These are phyloP conservation scores for Candida coleopterorum DNA, from an alignment of 805 yeast species.

Conservation along the genomic window DNA sequence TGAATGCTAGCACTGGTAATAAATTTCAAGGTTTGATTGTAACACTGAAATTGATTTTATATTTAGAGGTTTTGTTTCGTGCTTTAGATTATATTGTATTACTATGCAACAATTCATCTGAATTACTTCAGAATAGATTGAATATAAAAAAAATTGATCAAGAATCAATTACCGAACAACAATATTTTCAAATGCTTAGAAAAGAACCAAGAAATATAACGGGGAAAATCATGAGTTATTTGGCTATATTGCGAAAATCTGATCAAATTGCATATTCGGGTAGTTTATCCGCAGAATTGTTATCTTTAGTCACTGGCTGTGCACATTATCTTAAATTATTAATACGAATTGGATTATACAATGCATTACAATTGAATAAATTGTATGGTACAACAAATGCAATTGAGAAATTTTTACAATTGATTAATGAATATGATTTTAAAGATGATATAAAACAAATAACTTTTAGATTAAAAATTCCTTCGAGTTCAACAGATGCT, in stretches of 20 bases:
- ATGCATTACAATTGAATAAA: conserved; percentile 67
- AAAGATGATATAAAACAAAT: conserved; percentile 9
- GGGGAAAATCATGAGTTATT: conserved; percentile 83
- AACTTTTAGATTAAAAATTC: conserved; percentile 38
- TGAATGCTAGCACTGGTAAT: conserved; percentile 71
- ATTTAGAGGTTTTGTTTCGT: conserved; percentile 69
- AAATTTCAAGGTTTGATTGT: conserved; percentile 62
- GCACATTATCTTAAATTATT: conserved; percentile 89
- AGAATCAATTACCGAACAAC: conserved; percentile 9
- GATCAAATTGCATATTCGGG: conserved; percentile 33
- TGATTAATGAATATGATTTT: conserved; percentile 15
- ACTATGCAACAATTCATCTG: conserved; percentile 13
- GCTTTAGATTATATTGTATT: conserved; percentile 56
- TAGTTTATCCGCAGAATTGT: conserved; percentile 56
- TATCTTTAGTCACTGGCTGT: conserved; percentile 80
- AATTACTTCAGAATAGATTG: conserved; percentile 1
- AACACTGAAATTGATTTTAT: conserved; percentile 67
- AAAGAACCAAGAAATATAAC: conserved; percentile 82
- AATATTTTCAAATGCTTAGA: conserved; percentile 33
- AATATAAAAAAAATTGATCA: conserved; percentile 6
- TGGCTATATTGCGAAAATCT: conserved; percentile 73
- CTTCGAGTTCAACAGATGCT: conserved; percentile 64
- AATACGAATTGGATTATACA: conserved; percentile 73
- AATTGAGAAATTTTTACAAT: conserved; percentile 54
- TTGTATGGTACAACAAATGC: conserved; percentile 54